phyloP scores from a whole-genome alignment of 306 rosid species.

The Acacia crassicarpa region DNA sequence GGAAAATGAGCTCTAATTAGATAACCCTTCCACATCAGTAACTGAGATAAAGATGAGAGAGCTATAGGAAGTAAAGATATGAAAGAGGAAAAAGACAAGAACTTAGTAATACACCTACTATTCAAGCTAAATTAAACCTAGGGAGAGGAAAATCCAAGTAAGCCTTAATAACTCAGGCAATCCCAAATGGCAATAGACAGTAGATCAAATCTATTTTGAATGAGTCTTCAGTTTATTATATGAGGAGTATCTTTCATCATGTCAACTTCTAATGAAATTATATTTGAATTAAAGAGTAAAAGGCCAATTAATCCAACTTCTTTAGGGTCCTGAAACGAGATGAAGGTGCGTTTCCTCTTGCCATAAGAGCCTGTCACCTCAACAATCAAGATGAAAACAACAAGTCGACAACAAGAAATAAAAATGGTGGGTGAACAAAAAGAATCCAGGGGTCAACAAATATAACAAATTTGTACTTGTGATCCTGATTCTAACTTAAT shows the following conservation, averaged over 20 bases:
- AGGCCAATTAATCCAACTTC: not conserved
- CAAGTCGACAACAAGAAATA: not conserved
- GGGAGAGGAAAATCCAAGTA: slow-evolving; percentile 12
- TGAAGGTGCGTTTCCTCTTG: not conserved
- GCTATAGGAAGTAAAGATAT: slow-evolving; percentile 16
- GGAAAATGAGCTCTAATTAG: no score
- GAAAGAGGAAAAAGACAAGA: not conserved
- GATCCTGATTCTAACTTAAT: not conserved
- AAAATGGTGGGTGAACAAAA: not conserved
- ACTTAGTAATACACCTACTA: not conserved
- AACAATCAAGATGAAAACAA: not conserved
- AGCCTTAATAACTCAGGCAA: not conserved
- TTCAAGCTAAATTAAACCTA: slow-evolving; percentile 5
- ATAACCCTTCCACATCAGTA: no score
- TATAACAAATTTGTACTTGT: not conserved
- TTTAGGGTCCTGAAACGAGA: not conserved
- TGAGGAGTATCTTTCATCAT: not conserved
- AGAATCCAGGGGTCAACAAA: not conserved
- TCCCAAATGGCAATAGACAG: not conserved
- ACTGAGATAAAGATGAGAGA: not conserved
- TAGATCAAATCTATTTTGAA: not conserved
- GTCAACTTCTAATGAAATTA: not conserved
- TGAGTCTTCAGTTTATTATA: not conserved
- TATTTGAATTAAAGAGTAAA: not conserved
- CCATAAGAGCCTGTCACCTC: not conserved